Evolutionary conservation across 1,139 yeast genomes (phyloP), one percentile per base, ranked within the genome.

Genomic region (Nakaseomyces uthaithaninus): DNA sequence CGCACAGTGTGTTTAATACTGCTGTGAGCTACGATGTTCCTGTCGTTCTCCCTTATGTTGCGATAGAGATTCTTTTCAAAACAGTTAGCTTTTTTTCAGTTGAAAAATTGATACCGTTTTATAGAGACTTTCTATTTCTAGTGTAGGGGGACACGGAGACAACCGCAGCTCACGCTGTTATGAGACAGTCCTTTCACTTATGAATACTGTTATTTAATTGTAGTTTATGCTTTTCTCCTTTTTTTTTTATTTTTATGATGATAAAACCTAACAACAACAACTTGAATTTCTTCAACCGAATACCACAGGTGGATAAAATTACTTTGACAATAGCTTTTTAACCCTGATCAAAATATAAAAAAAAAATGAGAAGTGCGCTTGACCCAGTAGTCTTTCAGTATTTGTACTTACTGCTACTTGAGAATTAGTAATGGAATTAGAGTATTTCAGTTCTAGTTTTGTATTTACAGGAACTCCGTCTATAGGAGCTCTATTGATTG

Each of bases 281-380:
- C 66, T 52, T 63, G 69, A 64, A 65, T 65, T 65, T 65, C 69
- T 65, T 65, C 69, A 64, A 58, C 69, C 65, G 67, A 65, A 57
- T 45, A 53, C 47, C 48, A 57, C 55, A 57, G 49, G 68, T 59
- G 67, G 69, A 65, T 41, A 50, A 47, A 53, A 54, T 19, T 28
- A 56, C 58, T 52, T 57, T 57, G 62, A 54, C 60, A 51, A 36
- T 45, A 53, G 56, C 56, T 54, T 54, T 51, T 55, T 53, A 54
- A 53, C 57, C 52, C 59, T 55, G 59, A 54, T 48, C 19, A 9
- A 12, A 33, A 24, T 26, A 37, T 31, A 22, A 16, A 17, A 17
- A 14, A 27, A 9, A 27, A 14, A 12, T 27, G 2, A 4, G n/a
- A 27, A n/a, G 6, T 26, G 11, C 10, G 28, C 15, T 14, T 33